Evolutionary conservation across 2,329 filamentous ascomycete genomes (phyloP).

Genomic region (Fusarium fujikuroi): DNA sequence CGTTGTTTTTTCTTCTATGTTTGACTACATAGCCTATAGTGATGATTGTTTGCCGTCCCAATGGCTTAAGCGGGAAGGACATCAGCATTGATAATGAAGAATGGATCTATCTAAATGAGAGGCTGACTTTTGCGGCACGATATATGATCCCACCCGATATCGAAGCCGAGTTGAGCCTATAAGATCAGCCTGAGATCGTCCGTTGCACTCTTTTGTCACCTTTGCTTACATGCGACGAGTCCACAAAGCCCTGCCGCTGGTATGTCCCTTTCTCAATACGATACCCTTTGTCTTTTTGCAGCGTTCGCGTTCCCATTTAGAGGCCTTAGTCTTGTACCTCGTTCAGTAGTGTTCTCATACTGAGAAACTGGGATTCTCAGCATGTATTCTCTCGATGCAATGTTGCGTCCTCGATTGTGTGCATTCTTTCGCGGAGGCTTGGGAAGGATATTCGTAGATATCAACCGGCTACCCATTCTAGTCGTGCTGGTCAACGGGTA

Average conservation of each 20-base stretch:
- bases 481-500: not conserved
- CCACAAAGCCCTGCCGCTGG: not conserved
- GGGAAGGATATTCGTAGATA: not conserved
- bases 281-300: not conserved
- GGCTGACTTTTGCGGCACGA: not conserved
- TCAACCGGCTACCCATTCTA: rapidly evolving
- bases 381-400: not conserved
- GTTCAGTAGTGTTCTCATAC: too few relatives aligned
- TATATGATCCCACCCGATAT: not conserved
- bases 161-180: not conserved
- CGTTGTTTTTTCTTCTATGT: not conserved
- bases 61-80: not conserved
- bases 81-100: not conserved
- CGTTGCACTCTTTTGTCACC: rapidly evolving
- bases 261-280: not conserved
- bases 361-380: too few relatives aligned
- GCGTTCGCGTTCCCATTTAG: too few relatives aligned
- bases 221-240: not conserved
- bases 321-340: too few relatives aligned
- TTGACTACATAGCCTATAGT: not conserved
- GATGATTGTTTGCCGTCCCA: not conserved
- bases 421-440: not conserved
- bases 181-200: rapidly evolving
- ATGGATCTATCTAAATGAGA: not conserved
- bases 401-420: rapidly evolving